Conservation (phyloP, 2,329 filamentous ascomycete species). For the Claviceps humidiphila region DNA sequence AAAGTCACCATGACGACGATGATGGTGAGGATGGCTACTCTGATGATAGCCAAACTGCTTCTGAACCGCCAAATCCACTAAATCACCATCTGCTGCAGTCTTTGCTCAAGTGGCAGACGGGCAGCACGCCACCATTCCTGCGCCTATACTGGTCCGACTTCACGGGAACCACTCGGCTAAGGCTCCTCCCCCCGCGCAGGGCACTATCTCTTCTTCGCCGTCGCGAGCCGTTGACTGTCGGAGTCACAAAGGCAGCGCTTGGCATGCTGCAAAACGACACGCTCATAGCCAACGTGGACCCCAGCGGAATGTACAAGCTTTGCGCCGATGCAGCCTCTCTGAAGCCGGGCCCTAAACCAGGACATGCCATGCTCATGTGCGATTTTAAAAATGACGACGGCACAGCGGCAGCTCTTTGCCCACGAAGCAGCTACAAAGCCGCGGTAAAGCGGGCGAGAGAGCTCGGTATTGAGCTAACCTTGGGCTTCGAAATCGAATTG, state of each 20-base stretch:
- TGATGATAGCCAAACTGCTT: no score
- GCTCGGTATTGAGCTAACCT: slow-evolving; percentile 43
- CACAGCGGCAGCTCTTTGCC: slow-evolving; percentile 41
- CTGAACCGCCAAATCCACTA: no score
- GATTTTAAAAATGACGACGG: slow-evolving; percentile 49
- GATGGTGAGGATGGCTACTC: neutral
- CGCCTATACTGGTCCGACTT: slow-evolving; percentile 69
- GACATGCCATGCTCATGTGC: slow-evolving; percentile 53
- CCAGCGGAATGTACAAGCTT: slow-evolving; percentile 53
- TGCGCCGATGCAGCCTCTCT: slow-evolving; percentile 53
- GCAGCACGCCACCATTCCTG: slow-evolving; percentile 33
- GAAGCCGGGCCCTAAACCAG: slow-evolving; percentile 40
- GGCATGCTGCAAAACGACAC: slow-evolving; percentile 56
- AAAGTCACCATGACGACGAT: neutral
- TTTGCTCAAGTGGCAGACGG: neutral
- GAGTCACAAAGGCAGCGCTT: slow-evolving; percentile 50
- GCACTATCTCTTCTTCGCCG: slow-evolving; percentile 34
- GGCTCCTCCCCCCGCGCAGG: slow-evolving; percentile 52
- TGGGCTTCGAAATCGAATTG: slow-evolving; percentile 77
- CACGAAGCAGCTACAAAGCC: slow-evolving; percentile 47
- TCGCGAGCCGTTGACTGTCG: slow-evolving; percentile 34
- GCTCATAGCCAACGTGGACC: slow-evolving; percentile 36
- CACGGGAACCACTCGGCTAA: slow-evolving; percentile 53
- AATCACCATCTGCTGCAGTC: neutral
- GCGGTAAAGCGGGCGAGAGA: slow-evolving; percentile 37